These are phyloP conservation scores for Gracilaria vermiculophylla DNA, from an alignment of 23 red algal genomes.

Conservation along the genomic window DNA sequence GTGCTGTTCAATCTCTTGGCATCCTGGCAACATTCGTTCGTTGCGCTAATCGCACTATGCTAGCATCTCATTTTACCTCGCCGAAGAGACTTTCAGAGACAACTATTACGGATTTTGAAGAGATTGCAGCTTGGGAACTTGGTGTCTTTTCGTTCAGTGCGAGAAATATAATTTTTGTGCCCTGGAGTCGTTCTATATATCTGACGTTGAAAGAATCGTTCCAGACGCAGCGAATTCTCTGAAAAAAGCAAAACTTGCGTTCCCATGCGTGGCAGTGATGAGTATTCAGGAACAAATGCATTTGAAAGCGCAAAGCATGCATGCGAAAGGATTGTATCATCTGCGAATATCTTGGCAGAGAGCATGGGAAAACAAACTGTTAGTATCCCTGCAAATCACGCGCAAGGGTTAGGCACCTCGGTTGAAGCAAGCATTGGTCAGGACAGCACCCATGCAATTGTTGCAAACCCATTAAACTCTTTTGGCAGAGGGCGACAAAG, in stretches of 20 bases:
- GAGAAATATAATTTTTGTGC: slow-evolving; percentile 26
- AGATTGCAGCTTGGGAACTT: slow-evolving; percentile 13
- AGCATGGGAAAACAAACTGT: slow-evolving; percentile 13
- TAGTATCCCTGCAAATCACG: background rate
- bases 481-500: background rate
- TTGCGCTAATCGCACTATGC: slow-evolving; percentile 30
- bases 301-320: slow-evolving; percentile 43
- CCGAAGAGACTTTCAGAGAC: background rate
- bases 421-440: background rate
- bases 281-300: slow-evolving; percentile 19
- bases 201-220: slow-evolving; percentile 53
- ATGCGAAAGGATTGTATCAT: slow-evolving; percentile 29
- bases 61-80: background rate
- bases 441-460: slow-evolving; percentile 18
- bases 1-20: slow-evolving; percentile 17
- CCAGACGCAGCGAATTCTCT: slow-evolving; percentile 18
- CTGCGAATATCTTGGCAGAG: slow-evolving; percentile 32
- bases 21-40: slow-evolving; percentile 59
- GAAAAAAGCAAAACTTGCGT: slow-evolving; percentile 13
- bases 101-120: background rate
- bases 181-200: slow-evolving; percentile 36
- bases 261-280: slow-evolving; percentile 31
- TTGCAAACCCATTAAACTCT: slow-evolving; percentile 39
- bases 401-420: background rate
- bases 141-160: background rate